phyloP scores from a whole-genome alignment of 2,329 filamentous ascomycete species.

The Penicillium sp. region DNA sequence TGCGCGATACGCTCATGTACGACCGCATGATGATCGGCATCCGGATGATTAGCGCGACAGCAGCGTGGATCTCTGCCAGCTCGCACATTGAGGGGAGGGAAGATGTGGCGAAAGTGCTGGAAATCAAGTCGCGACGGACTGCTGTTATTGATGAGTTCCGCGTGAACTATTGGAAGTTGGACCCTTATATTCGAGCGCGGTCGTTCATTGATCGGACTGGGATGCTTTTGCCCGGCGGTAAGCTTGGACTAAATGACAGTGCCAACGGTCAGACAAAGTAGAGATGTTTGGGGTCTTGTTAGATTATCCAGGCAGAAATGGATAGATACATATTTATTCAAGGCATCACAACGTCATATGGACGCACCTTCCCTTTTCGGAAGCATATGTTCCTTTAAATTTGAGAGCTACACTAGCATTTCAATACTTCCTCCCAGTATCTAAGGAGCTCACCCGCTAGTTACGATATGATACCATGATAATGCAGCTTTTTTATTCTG shows the following conservation, averaged over 20 bases:
- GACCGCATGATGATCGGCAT: conserved; percentile 63
- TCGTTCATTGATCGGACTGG: conserved; percentile 77
- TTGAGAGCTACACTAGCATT: neutral
- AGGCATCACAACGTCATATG: neutral
- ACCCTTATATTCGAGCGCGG: conserved; percentile 78
- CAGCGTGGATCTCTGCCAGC: conserved; percentile 65
- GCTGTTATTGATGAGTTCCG: conserved; percentile 62
- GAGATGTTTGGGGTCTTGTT: neutral
- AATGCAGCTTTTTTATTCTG: too few relatives aligned
- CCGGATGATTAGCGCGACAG: conserved; percentile 69
- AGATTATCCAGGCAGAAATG: neutral
- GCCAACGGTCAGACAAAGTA: neutral
- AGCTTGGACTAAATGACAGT: neutral
- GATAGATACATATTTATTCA: neutral
- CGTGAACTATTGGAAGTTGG: conserved; percentile 79
- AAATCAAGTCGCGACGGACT: conserved; percentile 46
- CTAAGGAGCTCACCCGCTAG: too few relatives aligned
- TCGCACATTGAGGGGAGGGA: conserved; percentile 46
- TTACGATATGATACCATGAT: too few relatives aligned
- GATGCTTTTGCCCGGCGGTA: conserved; percentile 62
- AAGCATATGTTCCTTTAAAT: neutral
- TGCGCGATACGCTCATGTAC: conserved; percentile 51
- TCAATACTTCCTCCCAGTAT: neutral
- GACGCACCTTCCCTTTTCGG: neutral
- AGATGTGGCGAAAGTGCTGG: conserved; percentile 4